Evolutionary conservation across 148 eudicot species (phyloP).

Genomic region (Cornus kousa): DNA sequence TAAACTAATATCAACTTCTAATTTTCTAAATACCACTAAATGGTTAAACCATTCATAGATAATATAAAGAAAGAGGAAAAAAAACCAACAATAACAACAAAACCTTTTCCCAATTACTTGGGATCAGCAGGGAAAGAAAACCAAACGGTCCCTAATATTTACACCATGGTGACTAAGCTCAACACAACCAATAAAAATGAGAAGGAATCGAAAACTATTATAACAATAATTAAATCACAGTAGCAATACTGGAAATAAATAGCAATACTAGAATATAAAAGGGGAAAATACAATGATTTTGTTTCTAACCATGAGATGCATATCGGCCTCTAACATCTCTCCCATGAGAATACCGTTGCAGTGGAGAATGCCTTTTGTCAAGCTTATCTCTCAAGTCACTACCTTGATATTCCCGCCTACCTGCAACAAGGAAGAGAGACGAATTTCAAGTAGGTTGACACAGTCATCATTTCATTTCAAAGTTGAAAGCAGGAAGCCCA

Average conservation of each 20-base stretch:
- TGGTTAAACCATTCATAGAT: not conserved
- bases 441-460: constrained; percentile 14
- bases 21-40: not conserved
- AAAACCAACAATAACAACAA: not conserved
- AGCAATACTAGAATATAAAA: not conserved
- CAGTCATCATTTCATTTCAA: not conserved
- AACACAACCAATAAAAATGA: not conserved
- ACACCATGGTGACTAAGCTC: not conserved
- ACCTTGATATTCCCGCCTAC: constrained; percentile 49
- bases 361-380: constrained; percentile 72
- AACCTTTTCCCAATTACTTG: too few species aligned
- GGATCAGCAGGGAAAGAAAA: not conserved
- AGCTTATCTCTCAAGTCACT: constrained; percentile 76
- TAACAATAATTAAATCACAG: not conserved
- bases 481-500: constrained; percentile 14
- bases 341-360: constrained; percentile 51
- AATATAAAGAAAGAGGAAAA: not conserved
- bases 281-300: constrained; percentile 2
- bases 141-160: not conserved
- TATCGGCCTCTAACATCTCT: constrained; percentile 51
- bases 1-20: not conserved
- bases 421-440: constrained; percentile 37
- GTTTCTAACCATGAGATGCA: constrained; percentile 49
- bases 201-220: not conserved
- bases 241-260: not conserved